Evolutionary conservation across 1,284 basidiomycete species (phyloP), one percentile per base, ranked within the genome.

Genomic region (Ustilago bromivora): DNA sequence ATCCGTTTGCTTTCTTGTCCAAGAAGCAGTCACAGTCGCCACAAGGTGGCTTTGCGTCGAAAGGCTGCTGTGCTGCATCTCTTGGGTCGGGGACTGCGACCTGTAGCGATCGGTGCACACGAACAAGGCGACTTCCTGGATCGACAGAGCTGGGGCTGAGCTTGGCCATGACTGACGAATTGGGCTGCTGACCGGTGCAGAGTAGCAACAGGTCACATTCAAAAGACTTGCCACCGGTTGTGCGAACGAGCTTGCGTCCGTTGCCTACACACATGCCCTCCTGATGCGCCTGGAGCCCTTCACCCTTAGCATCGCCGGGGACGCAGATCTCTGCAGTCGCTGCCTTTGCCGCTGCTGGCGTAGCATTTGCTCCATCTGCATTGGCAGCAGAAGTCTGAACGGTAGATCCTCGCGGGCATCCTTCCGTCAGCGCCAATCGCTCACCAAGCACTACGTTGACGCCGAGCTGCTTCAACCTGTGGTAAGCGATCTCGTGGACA

Each of bases 1-100:
- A 61, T 10, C 69, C 54, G 54, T 69, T 34, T 1, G 79, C 71
- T 63, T 85, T 84, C 63, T 84, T 83, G 63, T 85, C 84, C 23
- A 84, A 68, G 69, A 85, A 85, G 52, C 84, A 86, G 63, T 85
- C 84, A 66, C 84, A 86, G 60, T 85, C 84, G 35, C 82, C 82
- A 57, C 84, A 86, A 3, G 84, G 82, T 5, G 81, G 76, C 17
- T 66, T 66, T 13, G 73, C 71, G 23, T 80, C 81, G 31, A 84
- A 78, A 1, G 83, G 82, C 40, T 76, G 76, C 47, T 79, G 82
- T 12, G 65, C 67, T 19, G 80, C 80, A 53, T 82, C 78, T 23
- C 73, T 53, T 23, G 80, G 79, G 34, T 79, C 71, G 9, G 81
- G 81, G 1, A 80, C 57, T 13, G 79, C 76, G n/a, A 86, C 83